These are phyloP conservation scores for Beauveria sp. DNA, from an alignment of 2,329 filamentous ascomycete species.

Conservation along the genomic window DNA sequence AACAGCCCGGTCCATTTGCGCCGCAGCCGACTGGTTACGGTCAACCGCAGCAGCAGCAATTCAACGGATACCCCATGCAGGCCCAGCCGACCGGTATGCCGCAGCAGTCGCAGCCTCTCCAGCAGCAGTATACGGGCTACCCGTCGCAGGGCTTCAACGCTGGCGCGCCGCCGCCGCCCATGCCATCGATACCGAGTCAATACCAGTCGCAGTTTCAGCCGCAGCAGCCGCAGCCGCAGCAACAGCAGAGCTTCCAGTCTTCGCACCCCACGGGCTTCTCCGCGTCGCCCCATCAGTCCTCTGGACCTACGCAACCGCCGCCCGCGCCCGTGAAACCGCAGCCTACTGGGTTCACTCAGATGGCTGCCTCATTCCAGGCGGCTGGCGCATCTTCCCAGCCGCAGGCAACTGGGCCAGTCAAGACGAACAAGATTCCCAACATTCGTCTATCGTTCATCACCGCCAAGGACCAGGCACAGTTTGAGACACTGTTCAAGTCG, in stretches of 20 bases:
- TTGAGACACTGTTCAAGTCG: constrained; percentile 95
- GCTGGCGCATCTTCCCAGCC: constrained; percentile 35
- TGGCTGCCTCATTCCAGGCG: constrained; percentile 58
- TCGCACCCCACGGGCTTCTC: constrained; percentile 39
- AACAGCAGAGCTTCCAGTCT: constrained; percentile 31
- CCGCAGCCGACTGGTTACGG: constrained; percentile 54
- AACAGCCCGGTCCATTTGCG: constrained; percentile 47
- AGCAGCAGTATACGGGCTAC: constrained; percentile 38
- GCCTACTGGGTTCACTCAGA: constrained; percentile 56
- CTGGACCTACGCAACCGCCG: constrained; percentile 41
- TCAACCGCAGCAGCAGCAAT: constrained; percentile 46
- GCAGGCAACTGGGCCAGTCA: constrained; percentile 38
- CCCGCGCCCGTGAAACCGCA: constrained; percentile 58
- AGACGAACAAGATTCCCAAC: constrained; percentile 75
- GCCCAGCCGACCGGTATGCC: constrained; percentile 36
- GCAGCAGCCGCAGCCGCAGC: constrained; percentile 39
- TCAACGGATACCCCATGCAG: constrained; percentile 52
- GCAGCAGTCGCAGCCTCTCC: constrained; percentile 37
- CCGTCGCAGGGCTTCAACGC: constrained; percentile 7
- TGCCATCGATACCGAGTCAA: constrained; percentile 53
- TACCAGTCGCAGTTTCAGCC: constrained; percentile 53
- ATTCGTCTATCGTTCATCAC: constrained; percentile 95
- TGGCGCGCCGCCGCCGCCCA: constrained; percentile 46
- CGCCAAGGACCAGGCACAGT: constrained; percentile 88
- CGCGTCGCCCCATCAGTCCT: constrained; percentile 41